These are phyloP conservation scores for Debaryomyces castellii DNA, from an alignment of 805 yeast species.

Conservation along the genomic window DNA sequence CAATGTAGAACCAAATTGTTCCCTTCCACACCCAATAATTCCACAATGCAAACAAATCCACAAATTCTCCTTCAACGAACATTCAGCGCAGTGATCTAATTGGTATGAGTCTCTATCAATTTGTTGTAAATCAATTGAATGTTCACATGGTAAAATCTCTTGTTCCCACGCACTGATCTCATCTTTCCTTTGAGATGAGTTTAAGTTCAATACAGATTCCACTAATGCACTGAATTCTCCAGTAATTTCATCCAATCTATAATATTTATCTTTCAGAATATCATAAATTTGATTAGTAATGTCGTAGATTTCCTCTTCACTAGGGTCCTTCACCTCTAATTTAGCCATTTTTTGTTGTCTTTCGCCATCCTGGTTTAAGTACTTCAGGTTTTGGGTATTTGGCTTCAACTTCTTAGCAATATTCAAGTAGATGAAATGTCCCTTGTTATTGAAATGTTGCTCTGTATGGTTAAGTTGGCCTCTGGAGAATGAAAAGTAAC, in stretches of 20 bases:
- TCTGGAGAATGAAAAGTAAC: constrained; percentile 71
- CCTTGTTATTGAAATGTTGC: constrained; percentile 51
- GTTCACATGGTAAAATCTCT: constrained; percentile 78
- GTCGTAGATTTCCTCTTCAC: constrained; percentile 64
- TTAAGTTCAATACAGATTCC: constrained; percentile 49
- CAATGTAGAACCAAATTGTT: constrained; percentile 82
- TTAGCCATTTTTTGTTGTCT: constrained; percentile 52
- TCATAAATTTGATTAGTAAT: constrained; percentile 42
- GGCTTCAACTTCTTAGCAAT: constrained; percentile 54
- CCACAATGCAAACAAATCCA: constrained; percentile 97
- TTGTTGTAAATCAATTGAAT: constrained; percentile 59
- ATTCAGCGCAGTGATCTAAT: constrained; percentile 48
- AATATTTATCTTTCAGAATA: constrained; percentile 25
- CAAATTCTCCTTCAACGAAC: constrained; percentile 71
- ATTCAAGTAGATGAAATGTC: constrained; percentile 61
- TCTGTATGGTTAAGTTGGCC: constrained; percentile 47
- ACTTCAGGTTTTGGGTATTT: constrained; percentile 17
- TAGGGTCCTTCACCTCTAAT: constrained; percentile 62
- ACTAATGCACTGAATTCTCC: constrained; percentile 29
- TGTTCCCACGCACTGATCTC: constrained; percentile 92
- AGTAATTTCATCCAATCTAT: constrained; percentile 22
- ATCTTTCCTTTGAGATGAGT: constrained; percentile 58
- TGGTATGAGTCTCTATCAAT: constrained; percentile 18
- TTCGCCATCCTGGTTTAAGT: constrained; percentile 21
- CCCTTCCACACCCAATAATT: constrained; percentile 88